A percentile compares a stretch with the other conserved stretches of the same genome.
Conservation (phyloP, 805 yeast genomes). For the Saccharomycopsis selenospora region DNA sequence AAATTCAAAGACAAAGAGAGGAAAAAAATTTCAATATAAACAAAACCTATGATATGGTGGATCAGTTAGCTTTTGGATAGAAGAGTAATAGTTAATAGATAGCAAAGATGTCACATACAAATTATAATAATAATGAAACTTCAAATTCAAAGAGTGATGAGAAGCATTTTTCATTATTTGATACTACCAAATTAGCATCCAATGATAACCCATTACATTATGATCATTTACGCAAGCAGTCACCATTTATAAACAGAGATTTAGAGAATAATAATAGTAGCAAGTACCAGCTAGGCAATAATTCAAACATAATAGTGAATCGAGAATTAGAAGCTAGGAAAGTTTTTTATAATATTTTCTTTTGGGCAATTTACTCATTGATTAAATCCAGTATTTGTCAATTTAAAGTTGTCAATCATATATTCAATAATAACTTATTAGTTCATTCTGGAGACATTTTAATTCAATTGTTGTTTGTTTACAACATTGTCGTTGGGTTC, state of each 20-base stretch:
- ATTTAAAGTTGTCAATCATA: not conserved
- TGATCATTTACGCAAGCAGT: not conserved
- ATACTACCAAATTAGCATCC: not conserved
- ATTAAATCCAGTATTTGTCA: not conserved
- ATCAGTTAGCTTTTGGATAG: no score
- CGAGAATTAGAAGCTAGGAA: slow-evolving; percentile 10
- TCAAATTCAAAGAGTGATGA: not conserved
- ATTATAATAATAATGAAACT: no score
- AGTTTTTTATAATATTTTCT: slow-evolving; percentile 8
- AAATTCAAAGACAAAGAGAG: no score
- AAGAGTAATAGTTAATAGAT: no score
- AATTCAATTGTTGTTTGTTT: not conserved
- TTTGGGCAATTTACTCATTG: slow-evolving; percentile 2
- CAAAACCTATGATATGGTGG: no score
- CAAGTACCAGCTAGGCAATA: slow-evolving; percentile 1
- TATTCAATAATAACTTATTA: not conserved
- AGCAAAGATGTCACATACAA: no score
- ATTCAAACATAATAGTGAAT: slow-evolving; percentile 2
- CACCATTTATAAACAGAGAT: not conserved
- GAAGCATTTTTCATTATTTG: not conserved
- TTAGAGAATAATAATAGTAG: not conserved
- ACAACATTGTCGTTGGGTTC: slow-evolving; percentile 5
- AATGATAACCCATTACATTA: not conserved
- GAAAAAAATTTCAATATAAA: no score
- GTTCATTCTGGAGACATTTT: not conserved